Evolutionary conservation across 106 monocot species (phyloP).

Genomic region (Dendrobium nobile): DNA sequence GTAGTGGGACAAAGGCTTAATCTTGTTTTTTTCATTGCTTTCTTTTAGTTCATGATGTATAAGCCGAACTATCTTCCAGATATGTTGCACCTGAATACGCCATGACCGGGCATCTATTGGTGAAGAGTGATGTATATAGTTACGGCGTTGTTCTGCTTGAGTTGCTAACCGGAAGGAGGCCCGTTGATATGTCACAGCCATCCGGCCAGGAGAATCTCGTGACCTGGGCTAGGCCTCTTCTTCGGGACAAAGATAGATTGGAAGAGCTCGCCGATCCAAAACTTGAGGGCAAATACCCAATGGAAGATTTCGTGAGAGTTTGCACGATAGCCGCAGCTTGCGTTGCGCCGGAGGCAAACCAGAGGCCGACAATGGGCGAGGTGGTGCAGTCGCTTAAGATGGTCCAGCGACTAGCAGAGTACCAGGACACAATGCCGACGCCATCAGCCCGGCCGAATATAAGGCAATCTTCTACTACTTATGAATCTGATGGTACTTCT

Average conservation of each 20-base stretch:
- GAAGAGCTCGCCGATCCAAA: conserved; percentile 61
- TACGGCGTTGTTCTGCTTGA: conserved; percentile 80
- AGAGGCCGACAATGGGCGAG: conserved; percentile 95
- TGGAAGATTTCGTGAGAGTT: conserved; percentile 67
- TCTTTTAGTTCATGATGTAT: background rate
- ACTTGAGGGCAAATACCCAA: conserved; percentile 54
- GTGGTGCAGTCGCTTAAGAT: conserved; percentile 98
- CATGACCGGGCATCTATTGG: conserved; percentile 79
- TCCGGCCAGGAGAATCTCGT: conserved; percentile 74
- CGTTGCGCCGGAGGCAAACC: conserved; percentile 75
- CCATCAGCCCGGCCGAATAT: conserved; percentile 40
- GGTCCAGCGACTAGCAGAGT: conserved; percentile 66
- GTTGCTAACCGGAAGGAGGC: conserved; percentile 59
- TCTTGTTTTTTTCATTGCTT: background rate
- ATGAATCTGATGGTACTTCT: conserved; percentile 77
- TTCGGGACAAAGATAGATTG: conserved; percentile 61
- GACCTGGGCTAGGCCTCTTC: conserved; percentile 67
- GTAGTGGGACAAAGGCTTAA: no score
- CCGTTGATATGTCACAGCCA: conserved; percentile 69
- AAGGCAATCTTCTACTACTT: conserved; percentile 59
- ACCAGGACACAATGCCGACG: conserved; percentile 47
- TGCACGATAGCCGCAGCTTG: conserved; percentile 86
- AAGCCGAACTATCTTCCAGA: conserved; percentile 19
- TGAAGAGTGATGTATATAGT: conserved; percentile 83
- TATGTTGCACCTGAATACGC: conserved; percentile 87